These are phyloP conservation scores for Ampelomyces quisqualis DNA, from an alignment of 2,329 filamentous ascomycete species.

Conservation along the genomic window DNA sequence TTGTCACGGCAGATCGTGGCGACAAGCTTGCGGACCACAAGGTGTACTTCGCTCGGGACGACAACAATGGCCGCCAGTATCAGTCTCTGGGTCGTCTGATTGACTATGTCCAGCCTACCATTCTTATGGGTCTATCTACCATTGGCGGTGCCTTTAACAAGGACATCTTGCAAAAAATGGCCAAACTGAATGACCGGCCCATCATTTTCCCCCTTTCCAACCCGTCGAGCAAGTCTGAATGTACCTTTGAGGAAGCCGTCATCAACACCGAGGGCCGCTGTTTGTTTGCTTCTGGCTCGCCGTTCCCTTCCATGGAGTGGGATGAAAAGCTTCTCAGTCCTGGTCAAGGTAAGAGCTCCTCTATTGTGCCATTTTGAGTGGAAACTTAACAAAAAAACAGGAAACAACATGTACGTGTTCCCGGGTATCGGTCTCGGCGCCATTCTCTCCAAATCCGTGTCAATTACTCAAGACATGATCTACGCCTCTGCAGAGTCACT, in stretches of 20 bases:
- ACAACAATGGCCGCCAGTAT: slow-evolving; percentile 67
- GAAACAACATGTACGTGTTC: slow-evolving; percentile 93
- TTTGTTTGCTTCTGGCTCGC: slow-evolving; percentile 93
- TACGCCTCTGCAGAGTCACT: slow-evolving; percentile 88
- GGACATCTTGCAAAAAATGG: slow-evolving; percentile 68
- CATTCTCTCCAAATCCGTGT: slow-evolving; percentile 83
- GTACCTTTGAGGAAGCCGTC: slow-evolving; percentile 92
- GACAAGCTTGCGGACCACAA: slow-evolving; percentile 92
- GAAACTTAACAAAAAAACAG: slow-evolving; percentile 57
- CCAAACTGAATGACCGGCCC: slow-evolving; percentile 67
- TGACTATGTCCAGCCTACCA: slow-evolving; percentile 91
- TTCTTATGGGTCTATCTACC: slow-evolving; percentile 90
- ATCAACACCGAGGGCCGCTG: slow-evolving; percentile 86
- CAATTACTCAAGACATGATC: slow-evolving; percentile 93
- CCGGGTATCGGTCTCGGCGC: slow-evolving; percentile 91
- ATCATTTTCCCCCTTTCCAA: slow-evolving; percentile 88
- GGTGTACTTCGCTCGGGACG: slow-evolving; percentile 65
- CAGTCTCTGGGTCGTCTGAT: slow-evolving; percentile 86
- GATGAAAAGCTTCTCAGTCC: slow-evolving; percentile 51
- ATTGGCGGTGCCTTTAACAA: slow-evolving; percentile 94
- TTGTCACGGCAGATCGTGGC: slow-evolving; percentile 89
- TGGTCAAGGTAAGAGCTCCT: slow-evolving; percentile 46
- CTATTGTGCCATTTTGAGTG: not conserved
- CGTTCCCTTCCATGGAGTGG: slow-evolving; percentile 69
- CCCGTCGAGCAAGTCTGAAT: slow-evolving; percentile 94